Evolutionary conservation across 2,329 filamentous ascomycete genomes (phyloP).

Genomic region (Byssothecium circinans): DNA sequence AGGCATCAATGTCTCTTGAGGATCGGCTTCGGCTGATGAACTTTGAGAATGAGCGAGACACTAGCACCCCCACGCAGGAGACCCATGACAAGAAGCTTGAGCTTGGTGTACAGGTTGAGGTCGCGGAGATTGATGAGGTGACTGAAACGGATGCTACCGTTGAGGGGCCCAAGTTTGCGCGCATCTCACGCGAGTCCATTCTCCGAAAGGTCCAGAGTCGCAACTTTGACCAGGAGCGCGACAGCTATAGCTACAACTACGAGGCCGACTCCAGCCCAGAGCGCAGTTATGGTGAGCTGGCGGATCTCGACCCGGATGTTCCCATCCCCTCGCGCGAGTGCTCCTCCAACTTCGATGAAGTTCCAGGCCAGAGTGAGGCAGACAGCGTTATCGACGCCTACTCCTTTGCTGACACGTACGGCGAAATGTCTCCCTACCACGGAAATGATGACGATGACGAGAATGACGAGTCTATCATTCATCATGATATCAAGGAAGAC

Average conservation of each 20-base stretch:
- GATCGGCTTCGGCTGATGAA: conserved; percentile 88
- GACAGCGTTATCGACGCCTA: conserved; percentile 61
- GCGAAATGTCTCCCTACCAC: conserved; percentile 37
- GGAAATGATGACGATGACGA: conserved; percentile 34
- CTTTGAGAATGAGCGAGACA: conserved; percentile 60
- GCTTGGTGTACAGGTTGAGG: conserved; percentile 33
- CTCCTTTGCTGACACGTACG: conserved; percentile 57
- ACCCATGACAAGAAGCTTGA: conserved; percentile 33
- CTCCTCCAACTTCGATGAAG: conserved; percentile 59
- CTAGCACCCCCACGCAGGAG: conserved; percentile 41
- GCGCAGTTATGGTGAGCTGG: conserved; percentile 56
- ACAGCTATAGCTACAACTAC: conserved; percentile 28
- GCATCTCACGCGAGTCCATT: conserved; percentile 92
- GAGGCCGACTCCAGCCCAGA: conserved; percentile 58
- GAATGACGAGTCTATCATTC: conserved; percentile 53
- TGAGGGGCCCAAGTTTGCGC: conserved; percentile 67
- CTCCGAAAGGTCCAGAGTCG: conserved; percentile 78
- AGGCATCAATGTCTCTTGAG: conserved; percentile 76
- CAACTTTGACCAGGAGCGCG: conserved; percentile 53
- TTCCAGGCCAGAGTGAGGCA: conserved; percentile 61
- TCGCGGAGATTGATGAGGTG: conserved; percentile 38
- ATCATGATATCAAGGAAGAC: conserved; percentile 49
- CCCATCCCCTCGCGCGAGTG: conserved; percentile 87
- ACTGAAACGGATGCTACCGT: conserved; percentile 34
- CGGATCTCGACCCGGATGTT: conserved; percentile 77